Base-by-base conservation (phyloP, 441 rosid species). In the Theobroma grandiflorum region DNA sequence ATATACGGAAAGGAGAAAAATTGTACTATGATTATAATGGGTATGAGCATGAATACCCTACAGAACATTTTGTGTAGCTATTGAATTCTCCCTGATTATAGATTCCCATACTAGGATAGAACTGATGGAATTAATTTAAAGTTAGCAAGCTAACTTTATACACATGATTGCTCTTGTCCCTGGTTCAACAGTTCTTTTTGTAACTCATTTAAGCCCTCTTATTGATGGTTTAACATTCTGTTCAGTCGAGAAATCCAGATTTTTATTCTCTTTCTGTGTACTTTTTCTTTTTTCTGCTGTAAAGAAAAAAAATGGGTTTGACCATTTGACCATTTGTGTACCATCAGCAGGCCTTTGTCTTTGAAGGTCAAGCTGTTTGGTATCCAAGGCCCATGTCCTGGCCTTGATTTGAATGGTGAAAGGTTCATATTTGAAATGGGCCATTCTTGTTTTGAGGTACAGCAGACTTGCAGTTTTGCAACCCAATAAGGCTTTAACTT, bases 1-100 rank as follows among this genome's bases (percentile, higher is more conserved):
- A 89, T 43, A 89, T 92, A 78, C 43, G 82, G 0, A 90, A 89
- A 80, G 96, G 94, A 7, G 96, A 92, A 81, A 80, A 91, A 26
- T 82, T 96, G 62, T 93, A 94, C 77, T 93, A 94, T 76, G 99
- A 96, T 85, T 96, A 96, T 81, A 96, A 95, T 35, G 99, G 96
- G 57, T 86, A 88, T 74, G 96, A 94, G 84, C 92, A 93, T 76
- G 94, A 91, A 82, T 96, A 96, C 84, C 97, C 99, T 7, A 96
- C 98, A 22, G 93, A 96, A 79, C 93, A 93, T 84, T 93, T 94
- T 88, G 94, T 93, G 78, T 96, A 86, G 85, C 82, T 11, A 59
- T 49, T 22, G 4, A 6, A 37, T 38, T 58, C 40, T 47, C 64
- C 31, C 50, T 42, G n/a, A 16, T 53, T 37, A 12, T 43, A 49